Evolutionary conservation across 768 basidiomycete species (phyloP), one percentile per base, ranked within the genome.

Genomic region (Cyathus striatus): DNA sequence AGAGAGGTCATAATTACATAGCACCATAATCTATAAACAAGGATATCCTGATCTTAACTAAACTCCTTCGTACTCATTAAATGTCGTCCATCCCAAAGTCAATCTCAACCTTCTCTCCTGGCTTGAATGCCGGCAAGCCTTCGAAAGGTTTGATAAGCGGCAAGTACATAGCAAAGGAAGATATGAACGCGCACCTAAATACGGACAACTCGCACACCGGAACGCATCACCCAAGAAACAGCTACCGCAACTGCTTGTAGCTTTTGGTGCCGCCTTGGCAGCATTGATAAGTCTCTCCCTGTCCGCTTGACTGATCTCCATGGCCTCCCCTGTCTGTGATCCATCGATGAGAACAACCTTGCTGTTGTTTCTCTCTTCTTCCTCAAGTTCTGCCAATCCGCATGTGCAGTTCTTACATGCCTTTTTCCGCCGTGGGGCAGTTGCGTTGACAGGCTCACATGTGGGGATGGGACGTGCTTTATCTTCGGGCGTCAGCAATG

Each of bases 221-320:
- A 99, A 99, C 2, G 96, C 96, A 64, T 99, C 96, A 7, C 96
- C 96, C 26, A 98, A 69, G 72, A 90, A 98, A 72, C 96, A 99
- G 68, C 76, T 97, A 13, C 94, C 95, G 69, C 96, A 98, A 58
- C 90, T 92, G 59, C 93, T 95, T 42, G 93, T 97, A 26, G 89
- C 91, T 68, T 90, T 90, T 10, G 83, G 81, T 12, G 90, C 79
- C 17, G 76, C 76, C 55, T 73, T 78, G 1, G 84, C 86, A 6
- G 87, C 87, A 32, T 67, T 62, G 2, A 79, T 54, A 56, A 89
- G 60, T 51, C 79, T 76, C 60, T 76, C 83, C 64, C 70, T 82
- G 70, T 86, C 89, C 30, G 56, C 60, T 53, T 76, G 70, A 32
- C 64, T 58, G 3, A 85, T 72, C 47, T 78, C 85, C 40, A 65